Conservation (phyloP, 306 rosid genomes). For the Vicia villosa region DNA sequence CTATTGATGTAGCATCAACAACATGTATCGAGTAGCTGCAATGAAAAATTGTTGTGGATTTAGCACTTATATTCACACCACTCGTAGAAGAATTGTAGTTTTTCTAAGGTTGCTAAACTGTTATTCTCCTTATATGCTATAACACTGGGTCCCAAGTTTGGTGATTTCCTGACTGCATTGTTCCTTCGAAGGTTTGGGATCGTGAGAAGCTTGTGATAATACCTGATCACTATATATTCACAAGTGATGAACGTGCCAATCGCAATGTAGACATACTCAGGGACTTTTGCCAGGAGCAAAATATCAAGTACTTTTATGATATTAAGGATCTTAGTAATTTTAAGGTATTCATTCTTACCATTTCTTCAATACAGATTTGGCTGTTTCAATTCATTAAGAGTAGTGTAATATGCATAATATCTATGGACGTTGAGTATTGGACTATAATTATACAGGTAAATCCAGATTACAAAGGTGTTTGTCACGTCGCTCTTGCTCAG, state of each 20-base stretch:
- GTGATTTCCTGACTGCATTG: conserved; percentile 24
- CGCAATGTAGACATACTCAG: conserved; percentile 94
- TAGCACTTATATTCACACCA: not conserved
- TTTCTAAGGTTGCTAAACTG: not conserved
- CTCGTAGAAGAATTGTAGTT: not conserved
- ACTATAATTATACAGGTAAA: conserved; percentile 65
- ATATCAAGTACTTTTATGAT: conserved; percentile 94
- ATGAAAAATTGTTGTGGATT: not conserved
- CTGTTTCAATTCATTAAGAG: conserved; percentile 14
- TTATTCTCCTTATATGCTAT: not conserved
- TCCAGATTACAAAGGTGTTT: conserved; percentile 98
- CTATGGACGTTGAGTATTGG: conserved; percentile 9
- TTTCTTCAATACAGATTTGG: not conserved
- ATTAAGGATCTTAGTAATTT: conserved; percentile 87
- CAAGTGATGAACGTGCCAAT: conserved; percentile 89
- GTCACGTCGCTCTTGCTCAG: conserved; percentile 96
- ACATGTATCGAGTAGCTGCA: not conserved
- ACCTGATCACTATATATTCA: conserved; percentile 95
- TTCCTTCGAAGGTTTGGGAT: conserved; percentile 81
- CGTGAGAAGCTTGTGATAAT: conserved; percentile 87
- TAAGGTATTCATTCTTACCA: conserved; percentile 53
- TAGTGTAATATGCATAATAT: conserved; percentile 18
- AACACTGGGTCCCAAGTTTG: not conserved
- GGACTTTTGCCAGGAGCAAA: conserved; percentile 84
- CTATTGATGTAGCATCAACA: no score